Evolutionary conservation across 1,284 basidiomycete genomes (phyloP), one percentile per base, ranked within the genome.

Genomic region (Schizopora paradoxa): DNA sequence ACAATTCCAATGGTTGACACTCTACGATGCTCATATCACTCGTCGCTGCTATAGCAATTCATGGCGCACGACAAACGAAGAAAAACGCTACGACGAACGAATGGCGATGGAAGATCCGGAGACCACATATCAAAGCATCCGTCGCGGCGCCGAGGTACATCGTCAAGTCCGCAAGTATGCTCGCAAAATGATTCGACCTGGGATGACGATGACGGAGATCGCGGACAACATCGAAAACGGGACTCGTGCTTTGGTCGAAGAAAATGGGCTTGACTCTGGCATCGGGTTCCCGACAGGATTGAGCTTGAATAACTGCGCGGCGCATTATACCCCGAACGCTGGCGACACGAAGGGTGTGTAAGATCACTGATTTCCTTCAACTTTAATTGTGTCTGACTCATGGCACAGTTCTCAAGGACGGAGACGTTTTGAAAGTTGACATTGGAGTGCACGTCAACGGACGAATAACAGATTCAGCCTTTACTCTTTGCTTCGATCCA

Each of bases 271-370:
- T 49, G 82, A 92, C 51, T 72, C 79, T 48, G 89, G 96, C 10
- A 76, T 99, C 59, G 92, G 94, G 13, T 92, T 99, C 70, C 96
- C 96, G n/a, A 99, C 95, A 2, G 96, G 96, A 27, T 69, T 99
- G 52, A 94, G 84, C 64, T 66, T 94, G 54, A 99, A 99, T 66
- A 77, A 97, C 63, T 91, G 91, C 53, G 96, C 96, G 0, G 96
- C 96, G 22, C 96, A 99, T 67, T 99, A 92, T 64, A 88, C 91
- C 4, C 96, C 96, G 10, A 99, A 99, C 65, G 83, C 92, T 1
- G 93, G 93, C 22, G 95, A 98, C 67, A 95, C 80, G 22, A 81
- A 70, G 48, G 75, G 92, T 93, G 54, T 51, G 82, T 66, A 10
- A 6, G 31, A 6, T 28, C 8, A 14, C 36, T 46, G 31, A 23